Conservation (phyloP, 805 yeast species). For the Lachancea thermotolerans region DNA sequence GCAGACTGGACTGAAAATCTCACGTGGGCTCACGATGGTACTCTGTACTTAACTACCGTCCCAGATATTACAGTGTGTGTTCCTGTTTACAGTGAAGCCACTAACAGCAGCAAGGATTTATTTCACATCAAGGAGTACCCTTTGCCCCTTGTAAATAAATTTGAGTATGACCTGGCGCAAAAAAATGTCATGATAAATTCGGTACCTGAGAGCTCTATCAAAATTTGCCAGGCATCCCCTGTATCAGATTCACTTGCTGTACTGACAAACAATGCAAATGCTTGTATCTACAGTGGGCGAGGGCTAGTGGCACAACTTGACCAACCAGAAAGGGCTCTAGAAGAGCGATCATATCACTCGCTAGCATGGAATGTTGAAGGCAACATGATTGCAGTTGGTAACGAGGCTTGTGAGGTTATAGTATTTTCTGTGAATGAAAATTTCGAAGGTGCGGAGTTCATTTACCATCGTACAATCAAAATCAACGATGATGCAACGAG, state of each 20-base stretch:
- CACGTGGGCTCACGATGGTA: slow-evolving; percentile 28
- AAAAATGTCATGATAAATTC: slow-evolving; percentile 23
- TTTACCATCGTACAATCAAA: neutral
- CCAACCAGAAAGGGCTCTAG: slow-evolving; percentile 8
- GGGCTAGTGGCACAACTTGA: slow-evolving; percentile 18
- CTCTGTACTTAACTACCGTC: slow-evolving; percentile 21
- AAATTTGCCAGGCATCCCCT: slow-evolving; percentile 19
- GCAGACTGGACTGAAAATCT: slow-evolving; percentile 23
- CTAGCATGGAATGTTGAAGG: slow-evolving; percentile 26
- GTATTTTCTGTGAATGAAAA: slow-evolving; percentile 9
- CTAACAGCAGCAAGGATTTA: slow-evolving; percentile 17
- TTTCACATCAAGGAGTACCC: slow-evolving; percentile 24
- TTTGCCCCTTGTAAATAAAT: slow-evolving; percentile 19
- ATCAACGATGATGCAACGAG: slow-evolving; percentile 3
- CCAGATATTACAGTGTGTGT: slow-evolving; percentile 25
- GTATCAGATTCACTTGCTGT: slow-evolving; percentile 17
- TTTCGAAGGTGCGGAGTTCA: neutral
- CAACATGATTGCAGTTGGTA: slow-evolving; percentile 18
- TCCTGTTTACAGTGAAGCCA: slow-evolving; percentile 20
- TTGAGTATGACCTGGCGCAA: slow-evolving; percentile 22
- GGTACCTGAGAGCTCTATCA: slow-evolving; percentile 23
- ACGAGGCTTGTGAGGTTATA: slow-evolving; percentile 21
- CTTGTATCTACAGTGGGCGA: slow-evolving; percentile 17
- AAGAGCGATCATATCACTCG: slow-evolving; percentile 21
- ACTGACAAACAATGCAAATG: slow-evolving; percentile 26